Evolutionary conservation across 768 basidiomycete genomes (phyloP).

Genomic region (Hysterangium stoloniferum): DNA sequence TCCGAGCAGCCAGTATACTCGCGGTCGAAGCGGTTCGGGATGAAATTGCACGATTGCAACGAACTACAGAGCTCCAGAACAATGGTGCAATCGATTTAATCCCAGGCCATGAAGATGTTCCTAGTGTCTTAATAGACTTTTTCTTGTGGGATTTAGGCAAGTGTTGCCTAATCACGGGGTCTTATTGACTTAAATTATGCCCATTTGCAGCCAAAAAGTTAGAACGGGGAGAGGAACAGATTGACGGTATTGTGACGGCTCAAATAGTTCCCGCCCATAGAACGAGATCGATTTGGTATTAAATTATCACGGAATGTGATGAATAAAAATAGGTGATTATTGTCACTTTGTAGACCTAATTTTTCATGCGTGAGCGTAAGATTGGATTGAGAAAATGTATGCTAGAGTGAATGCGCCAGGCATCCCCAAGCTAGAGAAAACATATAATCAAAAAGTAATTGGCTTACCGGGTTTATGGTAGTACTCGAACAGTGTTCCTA

Average conservation of each 20-base stretch:
- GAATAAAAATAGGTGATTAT: too few species aligned
- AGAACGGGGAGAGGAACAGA: slow-evolving; percentile 50
- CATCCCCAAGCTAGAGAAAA: too few species aligned
- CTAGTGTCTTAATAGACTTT: slow-evolving; percentile 83
- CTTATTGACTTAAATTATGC: not conserved
- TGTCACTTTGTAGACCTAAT: too few species aligned
- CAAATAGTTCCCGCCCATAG: slow-evolving; percentile 65
- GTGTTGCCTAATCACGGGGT: not conserved
- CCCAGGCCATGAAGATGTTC: slow-evolving; percentile 31
- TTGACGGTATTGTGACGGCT: slow-evolving; percentile 50
- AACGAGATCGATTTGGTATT: slow-evolving; percentile 86
- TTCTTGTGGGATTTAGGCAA: slow-evolving; percentile 72
- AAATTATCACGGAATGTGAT: slow-evolving; percentile 7
- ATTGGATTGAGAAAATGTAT: too few species aligned
- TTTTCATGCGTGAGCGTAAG: too few species aligned
- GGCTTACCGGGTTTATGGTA: too few species aligned
- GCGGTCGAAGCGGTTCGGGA: slow-evolving; percentile 69
- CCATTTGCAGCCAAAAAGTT: slow-evolving; percentile 48
- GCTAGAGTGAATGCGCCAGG: too few species aligned
- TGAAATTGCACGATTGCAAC: slow-evolving; percentile 34
- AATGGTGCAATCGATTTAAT: slow-evolving; percentile 18
- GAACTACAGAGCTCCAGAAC: slow-evolving; percentile 23
- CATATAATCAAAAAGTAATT: too few species aligned
- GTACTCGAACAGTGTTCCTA: too few species aligned
- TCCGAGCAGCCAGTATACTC: slow-evolving; percentile 74